phyloP scores from a whole-genome alignment of 2,329 filamentous ascomycete species.

The Tolypocladium album region DNA sequence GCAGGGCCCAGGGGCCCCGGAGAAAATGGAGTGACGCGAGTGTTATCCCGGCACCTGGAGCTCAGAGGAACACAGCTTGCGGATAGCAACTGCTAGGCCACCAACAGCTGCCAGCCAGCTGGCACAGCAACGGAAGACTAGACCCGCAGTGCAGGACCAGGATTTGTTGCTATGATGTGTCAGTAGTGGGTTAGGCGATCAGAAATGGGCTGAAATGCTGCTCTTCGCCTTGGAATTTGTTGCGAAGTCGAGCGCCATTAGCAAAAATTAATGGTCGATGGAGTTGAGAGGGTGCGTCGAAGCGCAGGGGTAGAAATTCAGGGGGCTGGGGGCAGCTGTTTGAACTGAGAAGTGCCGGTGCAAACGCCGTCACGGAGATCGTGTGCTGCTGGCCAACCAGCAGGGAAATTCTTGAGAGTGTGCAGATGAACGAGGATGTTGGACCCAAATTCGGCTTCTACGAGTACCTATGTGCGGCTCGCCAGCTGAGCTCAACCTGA shows the following conservation, averaged over 20 bases:
- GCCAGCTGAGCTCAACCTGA: too few species aligned
- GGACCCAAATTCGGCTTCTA: not conserved
- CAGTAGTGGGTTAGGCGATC: not conserved
- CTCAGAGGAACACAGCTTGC: not conserved
- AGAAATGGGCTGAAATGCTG: not conserved
- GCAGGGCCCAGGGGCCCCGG: not conserved
- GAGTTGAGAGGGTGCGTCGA: slow-evolving; percentile 12
- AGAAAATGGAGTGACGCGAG: not conserved
- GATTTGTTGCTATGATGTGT: too few species aligned
- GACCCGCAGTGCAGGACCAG: not conserved
- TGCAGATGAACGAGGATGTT: not conserved
- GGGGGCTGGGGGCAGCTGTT: slow-evolving; percentile 14
- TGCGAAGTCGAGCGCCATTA: slow-evolving; percentile 8
- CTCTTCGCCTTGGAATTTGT: not conserved
- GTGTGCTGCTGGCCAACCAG: not conserved
- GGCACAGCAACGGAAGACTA: not conserved
- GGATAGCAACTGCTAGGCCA: not conserved
- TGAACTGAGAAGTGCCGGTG: not conserved
- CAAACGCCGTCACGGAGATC: not conserved
- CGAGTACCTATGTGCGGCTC: too few species aligned
- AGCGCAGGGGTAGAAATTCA: slow-evolving; percentile 5
- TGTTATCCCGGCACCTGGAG: not conserved
- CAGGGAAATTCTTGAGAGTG: not conserved
- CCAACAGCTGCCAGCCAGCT: not conserved
- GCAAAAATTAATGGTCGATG: slow-evolving; percentile 18